Base-by-base conservation (phyloP, 257 asterid genomes). In the Petunia axillaris region DNA sequence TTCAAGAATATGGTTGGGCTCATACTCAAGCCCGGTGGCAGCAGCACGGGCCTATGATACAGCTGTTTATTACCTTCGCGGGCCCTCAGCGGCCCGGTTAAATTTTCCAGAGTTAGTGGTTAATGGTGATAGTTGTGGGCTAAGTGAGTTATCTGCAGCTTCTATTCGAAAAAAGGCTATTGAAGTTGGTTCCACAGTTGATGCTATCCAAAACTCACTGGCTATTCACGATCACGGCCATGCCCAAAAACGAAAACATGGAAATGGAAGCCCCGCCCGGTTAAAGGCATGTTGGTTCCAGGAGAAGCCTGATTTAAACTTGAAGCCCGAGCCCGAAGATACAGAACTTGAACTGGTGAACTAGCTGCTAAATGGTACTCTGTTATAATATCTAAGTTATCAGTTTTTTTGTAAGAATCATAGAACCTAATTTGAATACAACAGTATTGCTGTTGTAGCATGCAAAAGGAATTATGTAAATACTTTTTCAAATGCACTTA, bases 21-120 rank as follows among this genome's bases (percentile, higher is more conserved):
- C 98, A 4, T 94, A 94, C 81, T 88, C 96, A 25, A 90, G 97
- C 39, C 89, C 98, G 64, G 86, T 89, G 14, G 98, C 98, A 43
- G 98, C 98, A 39, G 98, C 98, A 25, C 83, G 94, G 4, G 98
- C 98, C 41, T 93, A 94, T 73, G 98, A 94, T 84, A 94, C 96
- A 63, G 98, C 98, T 83, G 98, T 92, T 15, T 92, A 85, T 81
- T 89, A 89, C 67, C 94, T 94, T 60, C 89, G 98, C 13, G 97
- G 98, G 2, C 97, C 97, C 2, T 80, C 25, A 25, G 25, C 89
- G 1, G 97, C 95, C 35, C 89, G 91, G 87, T 89, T 94, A 64
- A 94, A 94, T 64, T 94, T 94, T 79, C 98, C 98, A 0, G 97
- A 89, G 79, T 52, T 85, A 7, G 68, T 87, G 25, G 83, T 62